These are phyloP conservation scores for Boletus calvinii DNA, from an alignment of 1,284 basidiomycete genomes.

Conservation along the genomic window DNA sequence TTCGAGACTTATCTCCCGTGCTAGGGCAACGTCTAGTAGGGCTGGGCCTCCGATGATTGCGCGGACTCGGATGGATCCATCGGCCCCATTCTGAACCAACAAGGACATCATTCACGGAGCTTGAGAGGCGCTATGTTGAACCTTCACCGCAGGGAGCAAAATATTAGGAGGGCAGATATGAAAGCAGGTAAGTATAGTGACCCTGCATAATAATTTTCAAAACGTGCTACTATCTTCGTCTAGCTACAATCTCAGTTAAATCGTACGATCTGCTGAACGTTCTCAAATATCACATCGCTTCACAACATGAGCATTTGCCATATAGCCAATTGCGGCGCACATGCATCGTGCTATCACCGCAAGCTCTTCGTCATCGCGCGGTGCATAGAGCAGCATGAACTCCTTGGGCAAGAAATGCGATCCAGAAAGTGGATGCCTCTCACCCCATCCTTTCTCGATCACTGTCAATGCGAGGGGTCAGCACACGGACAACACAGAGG, in stretches of 20 bases:
- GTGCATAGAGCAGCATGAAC: slow-evolving; percentile 1
- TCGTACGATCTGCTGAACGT: background rate
- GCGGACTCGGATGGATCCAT: no score
- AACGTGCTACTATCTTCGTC: background rate
- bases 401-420: slow-evolving; percentile 3
- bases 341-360: background rate
- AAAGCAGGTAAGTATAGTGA: background rate
- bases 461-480: background rate
- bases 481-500: background rate
- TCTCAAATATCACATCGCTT: background rate
- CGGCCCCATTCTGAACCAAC: no score
- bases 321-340: background rate
- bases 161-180: background rate
- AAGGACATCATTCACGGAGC: no score
- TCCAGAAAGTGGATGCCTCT: slow-evolving; percentile 5
- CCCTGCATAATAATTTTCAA: background rate
- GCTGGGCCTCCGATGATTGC: no score
- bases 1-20: no score
- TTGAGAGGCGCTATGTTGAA: background rate
- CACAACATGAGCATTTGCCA: background rate
- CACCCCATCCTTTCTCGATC: slow-evolving; percentile 12
- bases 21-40: no score
- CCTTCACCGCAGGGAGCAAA: background rate
- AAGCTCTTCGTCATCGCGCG: background rate
- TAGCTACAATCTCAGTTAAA: background rate